Base-by-base conservation (phyloP, 73 alveolate genomes). In the Tetrahymena borealis region DNA sequence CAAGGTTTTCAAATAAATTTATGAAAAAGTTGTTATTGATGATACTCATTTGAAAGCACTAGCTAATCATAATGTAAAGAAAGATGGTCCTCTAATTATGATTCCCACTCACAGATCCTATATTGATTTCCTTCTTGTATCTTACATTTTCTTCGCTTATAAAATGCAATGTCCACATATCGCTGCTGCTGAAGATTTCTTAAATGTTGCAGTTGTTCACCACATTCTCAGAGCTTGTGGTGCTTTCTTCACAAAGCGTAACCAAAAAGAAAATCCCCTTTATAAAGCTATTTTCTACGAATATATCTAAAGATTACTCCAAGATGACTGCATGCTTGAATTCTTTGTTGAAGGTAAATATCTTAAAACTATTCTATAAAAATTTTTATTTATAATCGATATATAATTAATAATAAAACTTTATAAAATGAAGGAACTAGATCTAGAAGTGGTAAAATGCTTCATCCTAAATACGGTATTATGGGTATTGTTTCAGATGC, bases 91-190 rank as follows among this genome's bases (percentile, higher is more conserved):
- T 11, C 79, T 97, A 7, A 91, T 97, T 18, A 90, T 97, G 95
- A 94, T 97, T 93, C 99, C 99, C 16, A 97, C 99, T 2, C 99
- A 97, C 78, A 91, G 99, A 93, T 96, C 98, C 18, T 97, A 97
- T 90, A 94, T 97, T 12, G 99, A 97, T 90, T 97, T 97, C 96
- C 94, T 97, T 31, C 92, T 97, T 90, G 93, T 98, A 33, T 96
- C 98, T 33, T 94, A 95, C 38, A 96, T 97, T n/a, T 96, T 97
- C 94, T 97, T 95, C 92, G 94, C 96, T 32, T 97, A 97, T 91
- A 94, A 95, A 36, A 92, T 97, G 90, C 94, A 97, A 94, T 94
- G 96, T 42, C 99, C 99, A 2, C 98, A 96, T 39, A 97, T 97
- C 39, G 99, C 98, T 78, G 98, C 99, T 31, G 99, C 98, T 39